phyloP scores from a whole-genome alignment of 2,329 filamentous ascomycete species.

The Phialophora tarda region DNA sequence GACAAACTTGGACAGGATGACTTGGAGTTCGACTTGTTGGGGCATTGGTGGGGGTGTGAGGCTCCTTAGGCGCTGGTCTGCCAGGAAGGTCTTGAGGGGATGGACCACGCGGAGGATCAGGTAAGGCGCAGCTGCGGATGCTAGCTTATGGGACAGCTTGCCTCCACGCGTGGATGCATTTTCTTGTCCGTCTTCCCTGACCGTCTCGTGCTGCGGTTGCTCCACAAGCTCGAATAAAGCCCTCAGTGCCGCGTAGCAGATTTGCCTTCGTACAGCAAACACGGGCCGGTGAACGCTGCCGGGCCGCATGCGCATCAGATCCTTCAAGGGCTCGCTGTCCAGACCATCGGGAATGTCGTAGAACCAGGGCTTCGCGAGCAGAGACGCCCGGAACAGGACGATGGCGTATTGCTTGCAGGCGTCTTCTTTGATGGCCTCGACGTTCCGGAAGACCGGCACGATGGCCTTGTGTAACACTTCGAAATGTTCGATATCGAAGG shows the following conservation, averaged over 20 bases:
- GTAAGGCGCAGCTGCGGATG: slow-evolving; percentile 77
- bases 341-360: slow-evolving; percentile 61
- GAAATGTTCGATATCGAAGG: slow-evolving; percentile 81
- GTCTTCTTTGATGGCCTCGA: slow-evolving; percentile 42
- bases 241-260: slow-evolving; percentile 80
- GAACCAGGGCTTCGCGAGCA: slow-evolving; percentile 74
- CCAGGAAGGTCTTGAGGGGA: slow-evolving; percentile 81
- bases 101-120: slow-evolving; percentile 81
- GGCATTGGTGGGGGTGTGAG: slow-evolving; percentile 85
- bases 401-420: slow-evolving; percentile 73
- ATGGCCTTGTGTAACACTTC: slow-evolving; percentile 62
- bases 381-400: slow-evolving; percentile 79
- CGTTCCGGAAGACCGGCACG: slow-evolving; percentile 58
- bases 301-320: slow-evolving; percentile 68
- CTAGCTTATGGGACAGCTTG: slow-evolving; percentile 57
- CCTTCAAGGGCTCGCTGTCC: slow-evolving; percentile 60
- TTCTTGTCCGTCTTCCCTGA: background rate
- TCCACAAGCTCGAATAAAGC: slow-evolving; percentile 74
- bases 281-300: slow-evolving; percentile 74
- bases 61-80: slow-evolving; percentile 88
- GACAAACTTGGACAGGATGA: slow-evolving; percentile 70
- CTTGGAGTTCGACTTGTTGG: slow-evolving; percentile 77
- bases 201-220: background rate
- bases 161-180: background rate
- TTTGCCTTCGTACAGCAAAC: slow-evolving; percentile 69